Evolutionary conservation across 2,329 filamentous ascomycete genomes (phyloP).

Genomic region (Paraphaeosphaeria minitans): DNA sequence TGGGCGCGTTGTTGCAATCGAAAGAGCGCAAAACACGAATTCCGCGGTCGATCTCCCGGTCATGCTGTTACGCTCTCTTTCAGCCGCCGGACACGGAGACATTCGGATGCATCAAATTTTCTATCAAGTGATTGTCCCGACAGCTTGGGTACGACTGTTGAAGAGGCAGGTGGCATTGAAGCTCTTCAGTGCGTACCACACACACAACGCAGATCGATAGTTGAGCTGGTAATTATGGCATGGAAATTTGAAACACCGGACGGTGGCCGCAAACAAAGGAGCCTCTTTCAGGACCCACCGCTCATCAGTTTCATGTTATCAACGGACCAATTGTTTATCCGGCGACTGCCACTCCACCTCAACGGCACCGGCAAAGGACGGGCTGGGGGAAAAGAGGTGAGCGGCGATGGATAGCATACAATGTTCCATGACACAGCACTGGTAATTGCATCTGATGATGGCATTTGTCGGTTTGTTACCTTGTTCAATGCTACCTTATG

Average conservation of each 20-base stretch:
- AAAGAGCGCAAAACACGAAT: background rate
- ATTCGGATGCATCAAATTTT: conserved; percentile 10
- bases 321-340: background rate
- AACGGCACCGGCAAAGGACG: background rate
- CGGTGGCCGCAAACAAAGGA: conserved; percentile 7
- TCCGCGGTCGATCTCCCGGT: conserved; percentile 28
- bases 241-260: background rate
- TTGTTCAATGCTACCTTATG: conserved; percentile 15
- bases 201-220: background rate
- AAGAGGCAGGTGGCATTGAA: conserved; percentile 15
- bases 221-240: background rate
- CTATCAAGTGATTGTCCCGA: background rate
- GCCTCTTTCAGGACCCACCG: background rate
- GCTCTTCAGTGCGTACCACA: background rate
- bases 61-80: conserved; percentile 12
- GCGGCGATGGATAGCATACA: too few species aligned
- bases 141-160: conserved; percentile 10
- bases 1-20: background rate
- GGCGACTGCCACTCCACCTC: background rate
- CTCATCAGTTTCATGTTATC: background rate
- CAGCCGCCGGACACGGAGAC: conserved; percentile 22
- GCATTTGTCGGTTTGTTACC: conserved; percentile 17
- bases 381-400: conserved; percentile 3
- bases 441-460: conserved; percentile 9
- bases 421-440: background rate